Base-by-base conservation (phyloP, 805 yeast species). In the Kluyveromyces dobzhanskii region DNA sequence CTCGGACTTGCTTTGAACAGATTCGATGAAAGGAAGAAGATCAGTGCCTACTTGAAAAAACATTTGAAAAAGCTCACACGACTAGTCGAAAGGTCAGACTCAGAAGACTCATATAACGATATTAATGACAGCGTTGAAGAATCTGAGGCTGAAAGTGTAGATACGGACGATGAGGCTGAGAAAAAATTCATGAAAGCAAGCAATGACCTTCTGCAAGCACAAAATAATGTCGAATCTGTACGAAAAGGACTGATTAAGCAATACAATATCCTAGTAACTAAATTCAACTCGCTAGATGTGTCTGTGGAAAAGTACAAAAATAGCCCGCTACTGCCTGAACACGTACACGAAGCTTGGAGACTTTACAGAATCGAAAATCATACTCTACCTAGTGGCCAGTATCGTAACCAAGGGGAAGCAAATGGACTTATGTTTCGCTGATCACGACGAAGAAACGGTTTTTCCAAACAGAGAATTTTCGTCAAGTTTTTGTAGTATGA, bases 281-380 rank as follows among this genome's bases (percentile, higher is more conserved):
- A 48, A 29, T 59, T 59, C 41, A 58, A 59, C 35, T 30, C 41
- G 9, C 30, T 53, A 18, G 61, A 58, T 43, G 57, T 55, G 3
- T 56, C 59, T 38, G 48, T 58, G 17, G 64, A 59, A 36, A 57
- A 54, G 35, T 58, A 71, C 49, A 61, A 57, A 13, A 55, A 65
- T 30, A 69, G 69, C 35, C 95, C 95, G 1, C 57, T 88, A 32
- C 67, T 76, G 25, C 95, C 97, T 0, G 87, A 84, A 44, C 94
- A 88, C 54, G 70, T 88, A 21, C 63, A 94, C 37, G 95, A 86
- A 50, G 96, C 96, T 1, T 85, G 94, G 90, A 67, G 94, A 48
- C 57, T 82, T 35, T 82, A 79, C 48, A 76, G 75, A 47, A 46
- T 70, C 31, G 95, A 87, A 51, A 75, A 72, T 37, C 78, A 80